Base-by-base conservation (phyloP, 129 eudicot species). In the Tagetes patula region DNA sequence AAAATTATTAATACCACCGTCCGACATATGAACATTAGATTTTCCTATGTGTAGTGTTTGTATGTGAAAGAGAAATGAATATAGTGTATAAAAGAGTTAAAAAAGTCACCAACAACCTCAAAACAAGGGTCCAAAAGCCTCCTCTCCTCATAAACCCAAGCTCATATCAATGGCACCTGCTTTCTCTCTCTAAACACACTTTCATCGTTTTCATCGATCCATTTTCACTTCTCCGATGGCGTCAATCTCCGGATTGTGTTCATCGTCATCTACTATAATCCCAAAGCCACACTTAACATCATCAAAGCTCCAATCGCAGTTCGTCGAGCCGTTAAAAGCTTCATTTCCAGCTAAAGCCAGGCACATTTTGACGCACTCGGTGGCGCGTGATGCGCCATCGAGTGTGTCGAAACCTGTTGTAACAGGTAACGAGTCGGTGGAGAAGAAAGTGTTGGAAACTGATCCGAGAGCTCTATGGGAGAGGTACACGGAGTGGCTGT, bases 401-500 rank as follows among this genome's bases (percentile, higher is more conserved):
- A 86, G 79, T 39, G 43, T 82, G 7, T 60, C 88, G 5, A 70
- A 78, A 5, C 13, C 54, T 30, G 71, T 56, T 13, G 48, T 63
- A 11, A 3, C 65, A 14, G 65, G 72, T 31, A 82, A 76, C 14
- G 89, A 73, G 32, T 53, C 74, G 1, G 42, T 47, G 56, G 77
- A 47, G 76, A 72, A 76, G 63, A 50, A 67, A 63, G 85, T 65
- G 65, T 61, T 90, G 6, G 84, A 76, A 54, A 90, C 89, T 37
- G 92, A 87, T 38, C 95, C 96, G 2, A 74, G 67, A 8, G 74
- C 61, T 3, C 50, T 90, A 67, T 93, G 96, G 98, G 76, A 78
- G 70, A 74, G 98, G 43, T 93, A 93, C 67, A 90, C 89, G 42
- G 92, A 90, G 52, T 93, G 98, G 98, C 77, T 93, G 80, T 93